Evolutionary conservation across 176 grass and related monocot species (phyloP), one percentile per base, ranked within the genome.

Genomic region (Oryza australiensis): DNA sequence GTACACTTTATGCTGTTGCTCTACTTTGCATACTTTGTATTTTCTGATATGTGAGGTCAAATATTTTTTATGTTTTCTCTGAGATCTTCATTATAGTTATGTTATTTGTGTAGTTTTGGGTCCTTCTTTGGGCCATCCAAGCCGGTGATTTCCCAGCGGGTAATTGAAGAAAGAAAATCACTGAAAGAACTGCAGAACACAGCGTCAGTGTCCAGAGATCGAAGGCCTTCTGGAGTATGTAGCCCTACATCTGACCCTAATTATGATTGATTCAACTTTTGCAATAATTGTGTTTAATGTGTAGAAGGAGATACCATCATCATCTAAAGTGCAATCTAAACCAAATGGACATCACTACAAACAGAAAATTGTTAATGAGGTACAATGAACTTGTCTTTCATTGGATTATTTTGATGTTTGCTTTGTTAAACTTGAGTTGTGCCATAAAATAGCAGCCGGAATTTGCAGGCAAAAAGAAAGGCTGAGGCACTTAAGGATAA

Each of bases 111-210:
- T 86, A 94, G 95, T 82, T 98, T 95, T 82, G 95, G 95, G 76
- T 95, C 96, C 63, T 99, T 99, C 75, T 99, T 99, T 92, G 96
- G 93, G 33, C 96, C 96, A 38, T 95, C 96, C 35, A 83, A 91
- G 32, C 82, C 93, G 1, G 93, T 91, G 82, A 99, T 99, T 80
- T 94, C 96, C 74, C 74, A 78, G 42, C 85, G 96, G 64, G 91
- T 99, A 53, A 94, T 99, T 85, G 96, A 99, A 87, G 96, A 99
- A 85, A 95, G 87, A 28, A 86, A 87, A 41, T 99, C 93, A 38
- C 78, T 99, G 40, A 88, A 92, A 72, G 96, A 95, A 79, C 49
- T 83, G 64, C 76, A 88, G 80, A 87, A 87, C 60, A 87, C 40
- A 79, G 38, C 66, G 12, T 55, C 48, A 79, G 28, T 70, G 23